phyloP scores from a whole-genome alignment of 2,329 filamentous ascomycete genomes.

The Xylariaceae sp. region DNA sequence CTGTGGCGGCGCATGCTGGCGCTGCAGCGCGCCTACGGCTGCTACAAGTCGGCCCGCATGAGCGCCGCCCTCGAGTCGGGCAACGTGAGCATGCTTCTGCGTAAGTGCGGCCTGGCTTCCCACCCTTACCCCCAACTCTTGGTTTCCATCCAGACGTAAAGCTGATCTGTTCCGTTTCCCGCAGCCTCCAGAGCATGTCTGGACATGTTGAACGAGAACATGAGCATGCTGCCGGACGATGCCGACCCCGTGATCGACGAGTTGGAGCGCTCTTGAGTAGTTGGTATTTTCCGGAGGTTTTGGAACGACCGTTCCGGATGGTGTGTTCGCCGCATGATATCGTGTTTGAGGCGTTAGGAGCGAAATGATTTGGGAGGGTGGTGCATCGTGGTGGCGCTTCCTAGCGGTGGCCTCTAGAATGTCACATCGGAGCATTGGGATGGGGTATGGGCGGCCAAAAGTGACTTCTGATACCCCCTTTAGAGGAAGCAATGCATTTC shows the following conservation, averaged over 20 bases:
- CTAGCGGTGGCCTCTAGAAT: too few species aligned
- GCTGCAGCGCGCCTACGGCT: constrained; percentile 38
- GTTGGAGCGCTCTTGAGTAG: too few species aligned
- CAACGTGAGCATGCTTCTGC: constrained; percentile 34
- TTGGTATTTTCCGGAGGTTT: too few species aligned
- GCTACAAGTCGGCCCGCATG: constrained; percentile 42
- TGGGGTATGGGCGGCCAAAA: neutral
- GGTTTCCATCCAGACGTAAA: constrained; percentile 4
- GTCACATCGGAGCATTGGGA: constrained; percentile 2
- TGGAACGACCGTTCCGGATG: too few species aligned
- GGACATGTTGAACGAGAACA: constrained; percentile 26
- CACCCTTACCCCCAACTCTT: too few species aligned
- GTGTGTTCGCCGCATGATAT: too few species aligned
- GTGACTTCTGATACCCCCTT: constrained; percentile 1
- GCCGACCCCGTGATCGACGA: constrained; percentile 14
- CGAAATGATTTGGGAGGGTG: too few species aligned
- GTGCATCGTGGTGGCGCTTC: too few species aligned
- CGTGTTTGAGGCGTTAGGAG: too few species aligned
- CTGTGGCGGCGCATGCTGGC: constrained; percentile 43
- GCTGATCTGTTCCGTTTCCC: neutral
- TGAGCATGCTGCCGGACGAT: constrained; percentile 21
- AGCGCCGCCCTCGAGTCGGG: constrained; percentile 37
- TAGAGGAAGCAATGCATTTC: too few species aligned
- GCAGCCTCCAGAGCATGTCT: constrained; percentile 26
- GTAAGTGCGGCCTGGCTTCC: constrained; percentile 25